Base-by-base conservation (phyloP, 495 filamentous ascomycete species). In the Halenospora varia region DNA sequence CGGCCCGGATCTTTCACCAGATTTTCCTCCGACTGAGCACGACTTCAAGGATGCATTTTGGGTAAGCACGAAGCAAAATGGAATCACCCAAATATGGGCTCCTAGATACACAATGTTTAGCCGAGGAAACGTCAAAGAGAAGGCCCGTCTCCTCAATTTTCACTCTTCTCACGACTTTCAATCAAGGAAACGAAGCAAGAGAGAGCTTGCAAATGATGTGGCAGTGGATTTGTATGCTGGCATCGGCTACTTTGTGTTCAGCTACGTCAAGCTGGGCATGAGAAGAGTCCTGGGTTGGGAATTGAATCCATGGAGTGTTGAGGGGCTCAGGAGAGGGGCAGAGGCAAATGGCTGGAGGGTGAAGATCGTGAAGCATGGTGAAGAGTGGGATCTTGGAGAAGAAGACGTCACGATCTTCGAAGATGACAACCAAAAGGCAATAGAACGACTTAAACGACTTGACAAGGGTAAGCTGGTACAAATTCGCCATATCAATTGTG, bases 31-130 rank as follows among this genome's bases (percentile, higher is more conserved):
- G 29, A 68, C 52, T 29, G 45, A 19, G 13, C 39, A 62, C 0
- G 85, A 91, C 62, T 83, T 90, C 48, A 57, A 71, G 11, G 44
- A 64, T 13, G 86, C 89, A 0, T 85, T 95, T 61, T 97, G 91
- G 90, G 83, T 83, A 2, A 81, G 81, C 0, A 79, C 83, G 4
- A 80, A 74, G 22, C 92, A 96, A 66, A 88, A 93, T 66, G 84
- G 84, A 9, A 87, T 97, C 50, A 66, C 70, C n/a, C 92, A 97
- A 70, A 85, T 77, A 25, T 97, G 92, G 92, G 85, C 90, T 2
- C 92, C 92, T 13, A 70, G 82, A 0, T 88, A 89, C 71, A 96
- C 90, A 13, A 96, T 97, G 92, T 97, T 97, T 67, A 88, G 82
- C 6, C 78, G 89, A 1, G 92, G 92, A 9, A 96, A 96, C 65